A percentile compares a stretch with the other conserved stretches of the same genome.
Evolutionary conservation across 768 basidiomycete species (phyloP).

Genomic region (Kondoa subrosea): DNA sequence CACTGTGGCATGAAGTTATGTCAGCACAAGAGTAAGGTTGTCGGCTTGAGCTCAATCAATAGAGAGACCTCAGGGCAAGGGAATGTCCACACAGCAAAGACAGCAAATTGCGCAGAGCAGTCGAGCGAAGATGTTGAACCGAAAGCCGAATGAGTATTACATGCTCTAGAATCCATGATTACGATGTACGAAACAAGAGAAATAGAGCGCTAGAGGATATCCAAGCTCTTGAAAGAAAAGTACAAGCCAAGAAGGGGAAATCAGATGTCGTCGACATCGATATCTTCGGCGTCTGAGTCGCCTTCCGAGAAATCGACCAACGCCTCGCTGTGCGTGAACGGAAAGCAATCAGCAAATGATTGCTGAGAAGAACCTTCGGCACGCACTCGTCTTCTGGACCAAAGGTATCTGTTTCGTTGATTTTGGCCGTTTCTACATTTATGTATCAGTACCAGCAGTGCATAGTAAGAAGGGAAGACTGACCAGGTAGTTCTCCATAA

Average conservation of each 20-base stretch:
- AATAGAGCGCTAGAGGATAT: no score
- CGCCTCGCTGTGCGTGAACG: slow-evolving; percentile 2
- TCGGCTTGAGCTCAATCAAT: no score
- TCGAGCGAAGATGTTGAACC: no score
- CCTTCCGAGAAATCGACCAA: slow-evolving; percentile 7
- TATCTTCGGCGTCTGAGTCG: background rate
- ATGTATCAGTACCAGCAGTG: slow-evolving; percentile 60
- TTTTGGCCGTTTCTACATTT: slow-evolving; percentile 41
- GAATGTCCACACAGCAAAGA: no score
- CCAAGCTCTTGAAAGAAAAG: no score
- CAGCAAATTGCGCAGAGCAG: no score
- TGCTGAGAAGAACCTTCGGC: background rate
- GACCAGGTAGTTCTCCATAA: slow-evolving; percentile 74
- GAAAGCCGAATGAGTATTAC: no score
- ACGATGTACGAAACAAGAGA: no score
- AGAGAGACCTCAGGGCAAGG: no score
- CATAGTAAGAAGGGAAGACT: slow-evolving; percentile 39
- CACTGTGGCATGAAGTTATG: no score
- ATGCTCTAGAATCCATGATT: no score
- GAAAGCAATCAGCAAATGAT: background rate
- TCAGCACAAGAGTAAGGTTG: no score
- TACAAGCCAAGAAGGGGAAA: background rate
- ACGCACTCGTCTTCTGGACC: slow-evolving; percentile 49
- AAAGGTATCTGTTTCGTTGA: slow-evolving; percentile 51
- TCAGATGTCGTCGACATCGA: slow-evolving; percentile 11